Percentiles rank a stretch among this genome's conserved stretches.
Evolutionary conservation across 1,284 basidiomycete genomes (phyloP).

Genomic region (Puccinia horiana): DNA sequence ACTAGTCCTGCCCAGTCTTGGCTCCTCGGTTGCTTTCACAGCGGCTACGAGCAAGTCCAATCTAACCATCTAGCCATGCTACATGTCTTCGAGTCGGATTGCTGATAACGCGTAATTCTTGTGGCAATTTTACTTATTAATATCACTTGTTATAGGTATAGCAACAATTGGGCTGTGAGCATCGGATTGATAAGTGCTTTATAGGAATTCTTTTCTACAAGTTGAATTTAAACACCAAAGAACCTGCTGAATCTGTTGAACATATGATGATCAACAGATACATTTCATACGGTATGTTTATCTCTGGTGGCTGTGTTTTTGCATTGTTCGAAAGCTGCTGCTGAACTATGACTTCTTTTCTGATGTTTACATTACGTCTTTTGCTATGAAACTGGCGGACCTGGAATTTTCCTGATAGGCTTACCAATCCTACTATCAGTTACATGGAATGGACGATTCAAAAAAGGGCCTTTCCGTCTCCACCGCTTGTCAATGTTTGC

Average conservation of each 20-base stretch:
- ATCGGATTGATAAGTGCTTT: not conserved
- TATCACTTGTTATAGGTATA: slow-evolving; percentile 59
- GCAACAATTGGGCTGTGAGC: slow-evolving; percentile 71
- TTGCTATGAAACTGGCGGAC: not conserved
- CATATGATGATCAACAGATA: not conserved
- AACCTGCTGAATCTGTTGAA: not conserved
- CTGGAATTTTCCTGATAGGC: slow-evolving; percentile 58
- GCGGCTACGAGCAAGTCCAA: slow-evolving; percentile 66
- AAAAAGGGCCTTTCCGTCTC: slow-evolving; percentile 72
- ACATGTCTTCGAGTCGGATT: not conserved
- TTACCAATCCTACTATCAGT: slow-evolving; percentile 71
- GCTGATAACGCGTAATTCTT: not conserved
- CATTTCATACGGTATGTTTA: slow-evolving; percentile 14
- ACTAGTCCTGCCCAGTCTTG: slow-evolving; percentile 70
- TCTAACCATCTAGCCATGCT: not conserved
- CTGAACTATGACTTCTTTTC: slow-evolving; percentile 53
- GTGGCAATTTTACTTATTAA: not conserved
- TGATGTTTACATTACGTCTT: not conserved
- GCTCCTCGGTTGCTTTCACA: slow-evolving; percentile 70
- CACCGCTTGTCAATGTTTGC: slow-evolving; percentile 57
- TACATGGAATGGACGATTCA: slow-evolving; percentile 66
- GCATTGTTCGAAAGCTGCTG: not conserved
- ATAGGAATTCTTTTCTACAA: slow-evolving; percentile 3
- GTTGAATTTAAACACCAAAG: slow-evolving; percentile 6
- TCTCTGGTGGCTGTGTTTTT: not conserved